Evolutionary conservation across 2,329 filamentous ascomycete genomes (phyloP).

Genomic region (Whalleya microplaca): DNA sequence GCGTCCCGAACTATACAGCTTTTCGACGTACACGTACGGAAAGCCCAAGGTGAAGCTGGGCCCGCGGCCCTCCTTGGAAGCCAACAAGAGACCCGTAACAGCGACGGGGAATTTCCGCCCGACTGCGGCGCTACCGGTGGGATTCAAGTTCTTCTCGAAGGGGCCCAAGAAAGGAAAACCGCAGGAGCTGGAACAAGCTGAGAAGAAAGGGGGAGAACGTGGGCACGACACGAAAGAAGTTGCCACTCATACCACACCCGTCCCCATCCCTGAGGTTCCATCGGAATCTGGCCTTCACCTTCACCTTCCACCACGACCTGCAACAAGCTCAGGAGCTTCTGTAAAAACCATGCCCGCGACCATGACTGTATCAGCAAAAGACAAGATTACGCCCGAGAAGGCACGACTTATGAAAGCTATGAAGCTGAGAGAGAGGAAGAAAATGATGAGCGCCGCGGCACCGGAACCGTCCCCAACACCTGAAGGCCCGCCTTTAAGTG

Average conservation of each 20-base stretch:
- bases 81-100: conserved; percentile 63
- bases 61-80: conserved; percentile 77
- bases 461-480: conserved; percentile 29
- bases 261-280: conserved; percentile 39
- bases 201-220: conserved; percentile 37
- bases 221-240: conserved; percentile 41
- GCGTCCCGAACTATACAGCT: conserved; percentile 54
- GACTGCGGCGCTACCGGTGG: conserved; percentile 77
- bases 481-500: conserved; percentile 26
- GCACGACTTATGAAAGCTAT: conserved; percentile 91
- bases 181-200: conserved; percentile 34
- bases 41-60: conserved; percentile 89
- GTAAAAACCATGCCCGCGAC: conserved; percentile 47
- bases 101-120: conserved; percentile 65
- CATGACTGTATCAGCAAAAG: conserved; percentile 42
- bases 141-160: conserved; percentile 72
- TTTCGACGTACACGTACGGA: conserved; percentile 53
- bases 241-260: conserved; percentile 42
- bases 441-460: conserved; percentile 42
- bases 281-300: conserved; percentile 38
- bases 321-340: conserved; percentile 50
- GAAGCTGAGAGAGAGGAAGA: conserved; percentile 84
- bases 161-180: conserved; percentile 56
- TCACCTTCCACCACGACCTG: conserved; percentile 44
- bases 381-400: conserved; percentile 82